phyloP scores from a whole-genome alignment of 257 asterid genomes.

The Solanum etuberosum region DNA sequence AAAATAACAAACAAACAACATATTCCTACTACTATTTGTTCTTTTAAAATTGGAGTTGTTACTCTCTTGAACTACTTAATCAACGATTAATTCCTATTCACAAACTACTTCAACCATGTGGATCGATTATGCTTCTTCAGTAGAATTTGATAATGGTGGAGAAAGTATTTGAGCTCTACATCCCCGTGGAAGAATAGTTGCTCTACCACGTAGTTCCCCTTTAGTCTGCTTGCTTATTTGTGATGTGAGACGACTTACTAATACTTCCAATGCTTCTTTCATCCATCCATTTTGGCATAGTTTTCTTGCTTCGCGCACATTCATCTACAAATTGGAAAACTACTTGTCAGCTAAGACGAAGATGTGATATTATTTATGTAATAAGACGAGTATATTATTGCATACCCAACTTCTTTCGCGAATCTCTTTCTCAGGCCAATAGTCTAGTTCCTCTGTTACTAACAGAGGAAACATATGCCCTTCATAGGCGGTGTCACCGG shows the following conservation, averaged over 20 bases:
- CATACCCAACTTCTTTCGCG: slow-evolving; percentile 80
- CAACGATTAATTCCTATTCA: neutral
- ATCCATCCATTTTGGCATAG: slow-evolving; percentile 30
- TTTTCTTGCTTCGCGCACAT: slow-evolving; percentile 29
- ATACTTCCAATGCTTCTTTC: slow-evolving; percentile 30
- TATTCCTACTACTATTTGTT: neutral
- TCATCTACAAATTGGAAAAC: slow-evolving; percentile 10
- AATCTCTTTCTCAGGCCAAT: slow-evolving; percentile 80
- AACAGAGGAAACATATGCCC: slow-evolving; percentile 71
- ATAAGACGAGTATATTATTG: neutral
- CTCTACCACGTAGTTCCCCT: neutral
- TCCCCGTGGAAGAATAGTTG: neutral
- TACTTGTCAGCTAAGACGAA: neutral
- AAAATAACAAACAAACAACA: neutral
- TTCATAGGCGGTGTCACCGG: slow-evolving; percentile 35
- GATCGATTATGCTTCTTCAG: neutral
- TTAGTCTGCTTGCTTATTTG: neutral
- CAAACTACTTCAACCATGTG: neutral
- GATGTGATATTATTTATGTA: neutral
- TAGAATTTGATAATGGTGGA: neutral
- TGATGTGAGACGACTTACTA: slow-evolving; percentile 13
- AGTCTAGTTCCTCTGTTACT: slow-evolving; percentile 65
- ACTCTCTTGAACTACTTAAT: neutral
- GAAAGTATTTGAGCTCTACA: slow-evolving; percentile 2
- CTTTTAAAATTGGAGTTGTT: neutral